Percentiles rank a stretch among this genome's conserved stretches.
Evolutionary conservation across 75 land plant species (phyloP).

Genomic region (Cryptomeria japonica): DNA sequence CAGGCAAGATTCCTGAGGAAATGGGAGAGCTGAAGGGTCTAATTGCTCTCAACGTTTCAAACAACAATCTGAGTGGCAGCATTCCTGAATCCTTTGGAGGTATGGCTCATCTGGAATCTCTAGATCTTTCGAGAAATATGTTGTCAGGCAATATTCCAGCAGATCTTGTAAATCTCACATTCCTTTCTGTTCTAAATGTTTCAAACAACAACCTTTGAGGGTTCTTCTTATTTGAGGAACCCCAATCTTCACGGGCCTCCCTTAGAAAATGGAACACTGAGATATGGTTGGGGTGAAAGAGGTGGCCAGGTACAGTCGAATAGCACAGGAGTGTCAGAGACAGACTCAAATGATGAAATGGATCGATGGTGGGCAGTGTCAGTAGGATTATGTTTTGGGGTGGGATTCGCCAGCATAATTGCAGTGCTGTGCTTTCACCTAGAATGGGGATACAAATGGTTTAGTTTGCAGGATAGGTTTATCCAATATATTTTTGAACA

Average conservation of each 20-base stretch:
- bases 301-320: too few relatives aligned
- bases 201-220: not conserved
- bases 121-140: conserved; percentile 2
- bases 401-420: too few relatives aligned
- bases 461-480: too few relatives aligned
- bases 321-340: too few relatives aligned
- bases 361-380: not conserved
- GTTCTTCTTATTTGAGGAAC: not conserved
- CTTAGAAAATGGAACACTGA: not conserved
- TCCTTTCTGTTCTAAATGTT: not conserved
- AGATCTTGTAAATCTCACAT: not conserved
- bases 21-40: not conserved
- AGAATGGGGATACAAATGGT: too few relatives aligned
- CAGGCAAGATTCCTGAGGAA: not conserved
- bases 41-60: conserved; percentile 5
- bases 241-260: not conserved
- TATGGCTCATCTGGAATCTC: not conserved
- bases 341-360: not conserved
- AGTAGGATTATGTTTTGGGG: not conserved
- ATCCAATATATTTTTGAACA: too few relatives aligned
- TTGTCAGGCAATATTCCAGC: not conserved
- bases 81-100: not conserved
- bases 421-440: too few relatives aligned
- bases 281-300: not conserved
- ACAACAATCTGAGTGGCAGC: conserved; percentile 12